Percentiles rank a stretch among this genome's conserved stretches.
These are phyloP conservation scores for Saccharomycopsis selenospora DNA, from an alignment of 805 yeast genomes.

Conservation along the genomic window DNA sequence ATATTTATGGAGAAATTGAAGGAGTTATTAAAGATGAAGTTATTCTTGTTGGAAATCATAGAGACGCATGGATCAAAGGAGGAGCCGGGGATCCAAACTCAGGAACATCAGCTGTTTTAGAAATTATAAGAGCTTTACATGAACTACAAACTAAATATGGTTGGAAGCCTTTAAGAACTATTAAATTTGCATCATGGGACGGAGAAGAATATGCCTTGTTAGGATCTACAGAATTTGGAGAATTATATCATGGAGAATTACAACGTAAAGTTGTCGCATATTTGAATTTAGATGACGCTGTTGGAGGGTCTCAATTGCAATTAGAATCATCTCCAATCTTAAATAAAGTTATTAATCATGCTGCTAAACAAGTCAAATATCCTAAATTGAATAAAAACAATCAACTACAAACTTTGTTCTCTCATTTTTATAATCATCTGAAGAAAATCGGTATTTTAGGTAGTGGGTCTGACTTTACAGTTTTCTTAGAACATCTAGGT, in stretches of 20 bases:
- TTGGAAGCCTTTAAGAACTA: conserved; percentile 69
- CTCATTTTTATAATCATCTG: conserved; percentile 30
- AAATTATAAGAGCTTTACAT: conserved; percentile 53
- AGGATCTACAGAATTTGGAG: conserved; percentile 77
- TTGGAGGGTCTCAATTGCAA: conserved; percentile 44
- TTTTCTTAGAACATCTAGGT: conserved; percentile 52
- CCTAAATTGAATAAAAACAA: conserved; percentile 33
- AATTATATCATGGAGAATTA: conserved; percentile 42
- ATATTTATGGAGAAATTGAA: conserved; percentile 54
- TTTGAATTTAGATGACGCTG: conserved; percentile 62
- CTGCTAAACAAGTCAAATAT: conserved; percentile 39
- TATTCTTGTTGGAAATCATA: conserved; percentile 64
- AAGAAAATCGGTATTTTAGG: conserved; percentile 44
- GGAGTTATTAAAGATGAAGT: conserved; percentile 49
- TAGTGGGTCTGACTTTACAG: conserved; percentile 66
- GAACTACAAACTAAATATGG: conserved; percentile 40
- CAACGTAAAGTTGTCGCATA: conserved; percentile 53
- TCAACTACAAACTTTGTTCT: conserved; percentile 25
- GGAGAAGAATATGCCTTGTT: conserved; percentile 67
- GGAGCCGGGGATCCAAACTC: conserved; percentile 78
- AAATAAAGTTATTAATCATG: conserved; percentile 37
- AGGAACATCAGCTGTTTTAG: conserved; percentile 60
- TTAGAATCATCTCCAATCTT: conserved; percentile 56
- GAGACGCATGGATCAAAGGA: conserved; percentile 76
- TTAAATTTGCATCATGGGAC: conserved; percentile 72